Conservation (phyloP, 305 asterid genomes). For the Lippia alba region DNA sequence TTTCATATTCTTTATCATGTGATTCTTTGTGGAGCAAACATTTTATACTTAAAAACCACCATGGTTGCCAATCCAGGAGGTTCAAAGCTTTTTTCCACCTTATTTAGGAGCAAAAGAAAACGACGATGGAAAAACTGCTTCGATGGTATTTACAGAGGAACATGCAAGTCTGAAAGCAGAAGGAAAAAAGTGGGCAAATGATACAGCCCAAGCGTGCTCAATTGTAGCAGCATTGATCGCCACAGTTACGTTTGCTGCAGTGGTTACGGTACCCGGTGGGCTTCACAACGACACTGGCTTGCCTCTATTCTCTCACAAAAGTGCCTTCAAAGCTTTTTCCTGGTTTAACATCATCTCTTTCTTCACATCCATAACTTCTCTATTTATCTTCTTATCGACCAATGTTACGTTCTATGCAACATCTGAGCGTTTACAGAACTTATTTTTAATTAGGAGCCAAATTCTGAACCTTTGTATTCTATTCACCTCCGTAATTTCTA, state of each 20-base stretch:
- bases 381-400: neutral
- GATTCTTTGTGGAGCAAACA: too few relatives aligned
- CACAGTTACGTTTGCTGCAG: constrained; percentile 19
- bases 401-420: constrained; percentile 23
- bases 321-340: constrained; percentile 2
- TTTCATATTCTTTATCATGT: too few relatives aligned
- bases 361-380: neutral
- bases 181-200: constrained; percentile 52
- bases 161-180: constrained; percentile 34
- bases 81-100: constrained; percentile 40
- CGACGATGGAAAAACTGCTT: constrained; percentile 34
- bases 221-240: constrained; percentile 13
- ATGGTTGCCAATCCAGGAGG: constrained; percentile 34
- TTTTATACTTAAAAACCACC: too few relatives aligned
- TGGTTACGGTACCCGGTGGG: neutral
- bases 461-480: too few relatives aligned
- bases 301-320: neutral
- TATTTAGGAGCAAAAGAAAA: constrained; percentile 33
- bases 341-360: constrained; percentile 5
- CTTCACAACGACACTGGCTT: too few relatives aligned
- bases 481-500: too few relatives aligned
- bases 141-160: constrained; percentile 33
- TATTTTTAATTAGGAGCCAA: neutral
- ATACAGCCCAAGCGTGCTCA: constrained; percentile 22
- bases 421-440: constrained; percentile 6